Percentiles rank a stretch among this genome's conserved stretches.
Conservation (phyloP, 805 yeast genomes). For the Hanseniaspora occidentalis region DNA sequence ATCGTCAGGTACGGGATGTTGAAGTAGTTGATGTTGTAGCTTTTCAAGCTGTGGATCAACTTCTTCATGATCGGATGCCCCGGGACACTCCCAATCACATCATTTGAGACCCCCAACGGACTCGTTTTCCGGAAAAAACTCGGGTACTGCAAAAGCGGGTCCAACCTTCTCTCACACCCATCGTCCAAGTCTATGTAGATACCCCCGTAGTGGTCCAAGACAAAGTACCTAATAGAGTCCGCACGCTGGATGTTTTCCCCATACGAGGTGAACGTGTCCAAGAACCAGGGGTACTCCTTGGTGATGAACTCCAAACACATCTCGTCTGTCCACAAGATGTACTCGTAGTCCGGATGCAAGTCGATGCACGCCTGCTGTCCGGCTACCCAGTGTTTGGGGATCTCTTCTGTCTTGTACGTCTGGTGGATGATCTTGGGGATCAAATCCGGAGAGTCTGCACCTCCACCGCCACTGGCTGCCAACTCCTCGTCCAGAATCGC, state of each 20-base stretch:
- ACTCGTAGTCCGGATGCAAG: constrained; percentile 78
- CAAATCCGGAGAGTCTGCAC: too few species aligned
- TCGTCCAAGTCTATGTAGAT: constrained; percentile 84
- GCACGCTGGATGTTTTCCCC: constrained; percentile 79
- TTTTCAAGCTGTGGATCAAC: constrained; percentile 50
- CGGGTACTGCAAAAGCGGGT: constrained; percentile 68
- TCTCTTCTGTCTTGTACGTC: constrained; percentile 67
- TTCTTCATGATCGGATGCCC: constrained; percentile 73
- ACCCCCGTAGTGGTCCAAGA: constrained; percentile 76
- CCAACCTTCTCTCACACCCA: constrained; percentile 69
- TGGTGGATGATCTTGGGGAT: constrained; percentile 91
- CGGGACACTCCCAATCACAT: constrained; percentile 84
- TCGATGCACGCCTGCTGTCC: constrained; percentile 70
- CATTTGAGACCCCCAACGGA: constrained; percentile 88
- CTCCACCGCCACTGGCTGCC: too few species aligned
- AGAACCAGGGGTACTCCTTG: constrained; percentile 78
- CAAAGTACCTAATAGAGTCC: constrained; percentile 82
- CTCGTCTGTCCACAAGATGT: constrained; percentile 83
- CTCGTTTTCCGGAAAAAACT: constrained; percentile 79
- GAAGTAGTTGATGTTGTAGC: constrained; percentile 57
- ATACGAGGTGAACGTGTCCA: constrained; percentile 64
- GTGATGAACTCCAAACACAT: constrained; percentile 67
- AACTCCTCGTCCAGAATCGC: constrained; percentile 52
- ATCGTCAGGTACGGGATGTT: constrained; percentile 75
- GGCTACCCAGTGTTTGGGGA: constrained; percentile 71